Evolutionary conservation across 1,284 basidiomycete genomes (phyloP).

Genomic region (Meira miltonrushii): DNA sequence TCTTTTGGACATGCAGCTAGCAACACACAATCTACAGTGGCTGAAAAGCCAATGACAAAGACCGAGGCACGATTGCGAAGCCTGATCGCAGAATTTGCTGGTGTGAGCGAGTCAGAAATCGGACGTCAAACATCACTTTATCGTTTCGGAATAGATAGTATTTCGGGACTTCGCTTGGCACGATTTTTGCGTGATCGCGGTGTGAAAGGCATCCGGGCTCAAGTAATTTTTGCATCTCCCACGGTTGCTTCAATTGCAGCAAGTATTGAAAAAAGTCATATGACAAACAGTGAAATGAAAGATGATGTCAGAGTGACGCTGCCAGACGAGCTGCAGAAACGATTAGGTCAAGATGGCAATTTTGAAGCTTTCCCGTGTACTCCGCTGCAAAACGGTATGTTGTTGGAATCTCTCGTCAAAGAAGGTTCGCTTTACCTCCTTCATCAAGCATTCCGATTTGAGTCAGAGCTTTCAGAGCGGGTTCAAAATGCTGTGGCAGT

Average conservation of each 20-base stretch:
- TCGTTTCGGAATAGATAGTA: constrained; percentile 46
- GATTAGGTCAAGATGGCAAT: constrained; percentile 16
- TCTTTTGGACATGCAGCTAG: background rate
- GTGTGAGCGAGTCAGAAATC: constrained; percentile 19
- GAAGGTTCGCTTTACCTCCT: constrained; percentile 37
- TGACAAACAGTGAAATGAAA: background rate
- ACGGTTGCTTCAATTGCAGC: constrained; percentile 28
- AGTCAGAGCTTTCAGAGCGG: background rate
- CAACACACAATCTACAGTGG: constrained; percentile 18
- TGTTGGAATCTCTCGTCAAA: constrained; percentile 35
- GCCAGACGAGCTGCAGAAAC: background rate
- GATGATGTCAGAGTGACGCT: background rate
- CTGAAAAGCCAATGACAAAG: constrained; percentile 9
- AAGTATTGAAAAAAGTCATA: background rate
- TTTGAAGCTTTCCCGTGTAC: constrained; percentile 41
- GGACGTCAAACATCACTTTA: constrained; percentile 33
- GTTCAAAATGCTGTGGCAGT: constrained; percentile 23
- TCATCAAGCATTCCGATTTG: constrained; percentile 22
- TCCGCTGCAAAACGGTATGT: constrained; percentile 48
- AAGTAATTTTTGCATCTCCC: constrained; percentile 28
- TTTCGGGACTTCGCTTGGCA: constrained; percentile 39
- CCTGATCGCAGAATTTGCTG: constrained; percentile 20
- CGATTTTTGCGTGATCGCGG: constrained; percentile 18
- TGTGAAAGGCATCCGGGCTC: constrained; percentile 21
- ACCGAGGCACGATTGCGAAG: constrained; percentile 16